Base-by-base conservation (phyloP, 768 basidiomycete species). In the Cystofilobasidium capitatum region DNA sequence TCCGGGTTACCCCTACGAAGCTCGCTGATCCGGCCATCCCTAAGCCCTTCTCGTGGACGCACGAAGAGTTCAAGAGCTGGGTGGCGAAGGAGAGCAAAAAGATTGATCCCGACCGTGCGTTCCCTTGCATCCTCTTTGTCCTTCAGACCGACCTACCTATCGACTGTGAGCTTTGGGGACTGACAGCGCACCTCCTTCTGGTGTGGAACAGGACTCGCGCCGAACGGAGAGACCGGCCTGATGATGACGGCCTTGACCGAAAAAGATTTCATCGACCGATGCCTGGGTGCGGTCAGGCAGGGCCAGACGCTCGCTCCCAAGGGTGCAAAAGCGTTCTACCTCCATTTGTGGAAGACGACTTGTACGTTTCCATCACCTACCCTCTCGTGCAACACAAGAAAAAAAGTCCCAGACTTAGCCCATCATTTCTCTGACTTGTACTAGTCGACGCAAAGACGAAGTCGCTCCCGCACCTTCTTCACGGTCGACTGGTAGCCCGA, bases 191-290 rank as follows among this genome's bases (percentile, higher is more conserved):
- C 24, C 12, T 51, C 31, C 6, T 51, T 4, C 22, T 6, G 5
- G 9, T n/a, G 6, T 16, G 44, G 44, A n/a, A 24, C 24, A 51
- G 49, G 33, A 37, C 31, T 65, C 17, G 64, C 64, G 13, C 26
- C 64, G 22, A 58, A 65, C 29, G 64, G 57, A 58, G 64, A 65
- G 40, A 65, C 64, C 2, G 64, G 54, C 12, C 37, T 58, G 26
- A 13, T 58, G 22, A 63, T 63, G 62, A 20, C 47, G 13, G 36
- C 33, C 24, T 20, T 63, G 1, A 9, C 62, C 0, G 62, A 63
- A 24, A 24, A 54, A 6, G 62, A 54, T 17, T 63, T 63, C 36
- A 13, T 65, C 14, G 17, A 0, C 8, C 29, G 64, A 7, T 29
- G 20, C 3, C 10, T 57, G 42, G 37, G 24, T 20, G 37, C 40